These are phyloP conservation scores for Anisodus acutangulus DNA, from an alignment of 257 asterid species.

Conservation along the genomic window DNA sequence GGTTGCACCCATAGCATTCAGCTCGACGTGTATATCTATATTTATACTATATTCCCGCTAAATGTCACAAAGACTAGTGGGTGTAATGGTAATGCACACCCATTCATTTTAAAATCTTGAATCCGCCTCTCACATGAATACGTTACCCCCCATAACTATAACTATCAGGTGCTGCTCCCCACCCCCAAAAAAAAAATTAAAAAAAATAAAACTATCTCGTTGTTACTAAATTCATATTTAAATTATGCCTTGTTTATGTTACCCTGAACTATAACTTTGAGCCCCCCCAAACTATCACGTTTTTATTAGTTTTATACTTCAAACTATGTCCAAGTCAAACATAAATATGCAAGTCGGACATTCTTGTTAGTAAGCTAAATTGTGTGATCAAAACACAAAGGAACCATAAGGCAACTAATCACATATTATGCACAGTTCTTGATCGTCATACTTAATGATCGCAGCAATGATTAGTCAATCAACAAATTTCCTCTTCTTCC, in stretches of 20 bases:
- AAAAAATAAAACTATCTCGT: too few species aligned
- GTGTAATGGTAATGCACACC: background rate
- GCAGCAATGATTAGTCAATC: background rate
- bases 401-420: background rate
- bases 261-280: too few species aligned
- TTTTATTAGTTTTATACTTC: too few species aligned
- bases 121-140: background rate
- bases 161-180: too few species aligned
- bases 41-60: background rate
- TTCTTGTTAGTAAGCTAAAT: background rate
- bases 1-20: constrained; percentile 11
- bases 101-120: background rate
- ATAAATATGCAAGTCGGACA: background rate
- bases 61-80: background rate
- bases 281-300: too few species aligned
- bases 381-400: background rate
- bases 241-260: too few species aligned
- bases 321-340: too few species aligned
- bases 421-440: background rate
- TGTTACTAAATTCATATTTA: too few species aligned
- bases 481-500: too few species aligned
- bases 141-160: too few species aligned
- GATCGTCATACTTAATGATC: background rate
- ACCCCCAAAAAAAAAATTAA: too few species aligned
- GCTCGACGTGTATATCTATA: background rate